Evolutionary conservation across 139 green algal species (phyloP).

Genomic region (Raphidocelis subcapitata): DNA sequence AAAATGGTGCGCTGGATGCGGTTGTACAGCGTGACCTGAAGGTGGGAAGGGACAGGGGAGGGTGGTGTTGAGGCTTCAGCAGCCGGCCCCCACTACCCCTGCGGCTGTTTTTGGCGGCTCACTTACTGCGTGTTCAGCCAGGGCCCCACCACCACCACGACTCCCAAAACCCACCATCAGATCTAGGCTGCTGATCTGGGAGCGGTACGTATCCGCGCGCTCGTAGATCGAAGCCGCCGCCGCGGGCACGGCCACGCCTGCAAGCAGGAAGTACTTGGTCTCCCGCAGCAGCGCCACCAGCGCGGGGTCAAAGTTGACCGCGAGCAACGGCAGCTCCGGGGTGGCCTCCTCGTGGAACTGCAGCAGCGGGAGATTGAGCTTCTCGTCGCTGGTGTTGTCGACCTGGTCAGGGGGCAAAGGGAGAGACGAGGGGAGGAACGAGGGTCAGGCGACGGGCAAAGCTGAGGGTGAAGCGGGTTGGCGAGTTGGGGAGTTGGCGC

Average conservation of each 20-base stretch:
- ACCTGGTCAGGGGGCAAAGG: constrained; percentile 30
- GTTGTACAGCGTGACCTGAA: constrained; percentile 57
- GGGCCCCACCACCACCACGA: no score
- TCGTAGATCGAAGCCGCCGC: constrained; percentile 52
- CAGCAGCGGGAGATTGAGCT: constrained; percentile 85
- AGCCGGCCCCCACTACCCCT: no score
- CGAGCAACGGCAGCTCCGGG: constrained; percentile 36
- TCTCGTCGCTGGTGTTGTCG: constrained; percentile 65
- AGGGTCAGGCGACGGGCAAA: neutral
- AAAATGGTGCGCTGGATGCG: constrained; percentile 73
- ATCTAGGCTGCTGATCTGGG: constrained; percentile 81
- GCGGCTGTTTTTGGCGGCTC: no score
- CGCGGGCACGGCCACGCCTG: constrained; percentile 31
- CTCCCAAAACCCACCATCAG: constrained; percentile 68
- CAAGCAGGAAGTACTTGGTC: constrained; percentile 88
- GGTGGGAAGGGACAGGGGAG: no score
- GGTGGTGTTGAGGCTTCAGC: no score
- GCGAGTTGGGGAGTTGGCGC: neutral
- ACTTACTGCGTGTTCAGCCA: no score
- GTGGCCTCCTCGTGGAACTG: constrained; percentile 22
- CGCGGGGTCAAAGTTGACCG: constrained; percentile 89
- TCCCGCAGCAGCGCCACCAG: constrained; percentile 84
- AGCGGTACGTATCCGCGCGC: constrained; percentile 66
- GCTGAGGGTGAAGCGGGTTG: neutral
- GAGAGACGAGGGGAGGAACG: neutral